These are phyloP conservation scores for Ilex asprella DNA, from an alignment of 257 asterid species.

Conservation along the genomic window DNA sequence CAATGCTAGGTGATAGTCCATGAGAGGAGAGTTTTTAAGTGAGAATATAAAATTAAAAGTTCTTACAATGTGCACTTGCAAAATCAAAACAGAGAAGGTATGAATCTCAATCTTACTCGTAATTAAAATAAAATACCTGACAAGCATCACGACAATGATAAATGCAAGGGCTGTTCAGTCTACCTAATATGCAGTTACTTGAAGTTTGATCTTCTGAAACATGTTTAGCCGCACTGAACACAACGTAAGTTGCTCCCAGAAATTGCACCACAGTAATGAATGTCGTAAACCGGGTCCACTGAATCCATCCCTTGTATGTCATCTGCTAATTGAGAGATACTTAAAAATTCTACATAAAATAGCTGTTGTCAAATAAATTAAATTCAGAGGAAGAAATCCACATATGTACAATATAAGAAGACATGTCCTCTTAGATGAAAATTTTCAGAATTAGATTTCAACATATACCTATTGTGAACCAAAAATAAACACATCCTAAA, in stretches of 20 bases:
- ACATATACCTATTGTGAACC: too few species aligned
- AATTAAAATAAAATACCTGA: neutral
- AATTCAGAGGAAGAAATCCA: neutral
- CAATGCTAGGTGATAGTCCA: too few species aligned
- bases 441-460: too few species aligned
- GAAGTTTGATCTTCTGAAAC: slow-evolving; percentile 9
- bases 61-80: too few species aligned
- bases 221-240: slow-evolving; percentile 10
- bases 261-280: slow-evolving; percentile 20
- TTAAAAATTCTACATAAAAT: neutral
- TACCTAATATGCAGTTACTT: slow-evolving; percentile 20
- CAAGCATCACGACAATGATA: neutral
- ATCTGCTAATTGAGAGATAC: slow-evolving; percentile 6
- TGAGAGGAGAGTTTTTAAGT: too few species aligned
- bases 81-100: too few species aligned
- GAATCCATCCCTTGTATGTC: slow-evolving; percentile 18
- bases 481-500: too few species aligned
- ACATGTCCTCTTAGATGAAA: too few species aligned
- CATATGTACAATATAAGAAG: neutral
- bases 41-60: too few species aligned
- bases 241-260: slow-evolving; percentile 20
- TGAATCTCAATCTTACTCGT: too few species aligned
- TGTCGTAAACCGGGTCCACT: slow-evolving; percentile 24
- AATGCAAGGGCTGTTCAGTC: slow-evolving; percentile 3
- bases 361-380: neutral